A percentile compares a stretch with the other conserved stretches of the same genome.
Conservation (phyloP, 441 rosid genomes). For the Corymbia citriodora region DNA sequence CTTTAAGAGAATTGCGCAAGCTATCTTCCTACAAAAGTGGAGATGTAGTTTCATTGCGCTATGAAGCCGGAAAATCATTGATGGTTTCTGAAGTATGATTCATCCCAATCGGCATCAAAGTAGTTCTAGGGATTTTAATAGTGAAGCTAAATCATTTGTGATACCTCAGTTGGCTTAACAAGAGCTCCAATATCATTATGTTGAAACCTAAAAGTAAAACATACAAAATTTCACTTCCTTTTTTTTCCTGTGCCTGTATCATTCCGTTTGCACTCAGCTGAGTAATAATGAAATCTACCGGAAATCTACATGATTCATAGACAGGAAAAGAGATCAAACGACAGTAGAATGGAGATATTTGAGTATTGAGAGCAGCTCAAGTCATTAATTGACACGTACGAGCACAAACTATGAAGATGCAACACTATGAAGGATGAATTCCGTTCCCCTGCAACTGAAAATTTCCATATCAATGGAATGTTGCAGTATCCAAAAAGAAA, state of each 20-base stretch:
- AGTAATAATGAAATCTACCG: not conserved
- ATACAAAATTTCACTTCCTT: not conserved
- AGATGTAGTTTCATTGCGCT: not conserved
- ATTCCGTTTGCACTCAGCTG: not conserved
- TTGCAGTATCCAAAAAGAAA: not conserved
- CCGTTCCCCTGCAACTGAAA: not conserved
- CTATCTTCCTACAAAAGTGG: not conserved
- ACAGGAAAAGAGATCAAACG: not conserved
- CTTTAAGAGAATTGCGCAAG: not conserved
- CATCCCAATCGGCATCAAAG: not conserved
- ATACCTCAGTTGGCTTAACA: not conserved
- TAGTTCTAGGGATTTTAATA: not conserved
- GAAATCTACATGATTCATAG: not conserved
- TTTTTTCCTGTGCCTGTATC: not conserved
- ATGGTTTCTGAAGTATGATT: not conserved
- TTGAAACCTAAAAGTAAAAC: not conserved
- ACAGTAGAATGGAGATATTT: not conserved
- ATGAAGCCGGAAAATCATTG: not conserved
- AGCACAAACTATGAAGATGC: not conserved
- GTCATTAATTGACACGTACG: not conserved
- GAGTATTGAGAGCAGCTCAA: not conserved
- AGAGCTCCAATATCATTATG: not conserved
- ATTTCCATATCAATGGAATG: not conserved
- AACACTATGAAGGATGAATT: not conserved
- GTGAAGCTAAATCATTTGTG: not conserved